Percentiles rank a stretch among this genome's conserved stretches.
Conservation (phyloP, 2,329 filamentous ascomycete genomes). For the Alternaria tenuissima region DNA sequence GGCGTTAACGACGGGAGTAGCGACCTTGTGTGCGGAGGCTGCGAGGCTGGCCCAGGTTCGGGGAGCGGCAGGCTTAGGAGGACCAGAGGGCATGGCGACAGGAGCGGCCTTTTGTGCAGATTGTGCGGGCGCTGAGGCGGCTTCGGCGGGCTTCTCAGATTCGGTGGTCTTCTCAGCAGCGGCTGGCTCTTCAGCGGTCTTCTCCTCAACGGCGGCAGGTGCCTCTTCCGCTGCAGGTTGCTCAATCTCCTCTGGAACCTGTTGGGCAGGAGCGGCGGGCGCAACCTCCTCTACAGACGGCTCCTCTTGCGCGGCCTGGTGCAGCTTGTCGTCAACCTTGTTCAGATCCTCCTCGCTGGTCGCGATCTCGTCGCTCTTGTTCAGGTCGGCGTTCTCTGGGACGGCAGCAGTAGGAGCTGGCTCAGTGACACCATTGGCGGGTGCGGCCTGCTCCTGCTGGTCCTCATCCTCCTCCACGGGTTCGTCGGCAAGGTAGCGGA, state of each 20-base stretch:
- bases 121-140: conserved; percentile 64
- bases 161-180: conserved; percentile 48
- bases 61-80: conserved; percentile 64
- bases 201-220: conserved; percentile 51
- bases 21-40: conserved; percentile 58
- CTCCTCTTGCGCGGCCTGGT: conserved; percentile 62
- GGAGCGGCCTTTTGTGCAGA: conserved; percentile 64
- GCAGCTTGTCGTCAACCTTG: conserved; percentile 76
- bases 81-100: conserved; percentile 64
- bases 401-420: conserved; percentile 48
- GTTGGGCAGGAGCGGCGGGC: conserved; percentile 49
- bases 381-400: conserved; percentile 40
- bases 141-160: conserved; percentile 69
- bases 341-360: conserved; percentile 56
- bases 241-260: conserved; percentile 46
- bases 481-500: conserved; percentile 89
- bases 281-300: conserved; percentile 34
- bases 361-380: conserved; percentile 47
- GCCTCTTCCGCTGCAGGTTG: conserved; percentile 52
- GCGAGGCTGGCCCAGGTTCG: conserved; percentile 78
- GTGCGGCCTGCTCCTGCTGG: conserved; percentile 45
- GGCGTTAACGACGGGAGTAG: conserved; percentile 52
- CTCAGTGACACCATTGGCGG: conserved; percentile 52
- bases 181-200: conserved; percentile 40
- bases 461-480: conserved; percentile 69